A percentile compares a stretch with the other conserved stretches of the same genome.
These are phyloP conservation scores for Candida anutae DNA, from an alignment of 1,139 yeast species.

Conservation along the genomic window DNA sequence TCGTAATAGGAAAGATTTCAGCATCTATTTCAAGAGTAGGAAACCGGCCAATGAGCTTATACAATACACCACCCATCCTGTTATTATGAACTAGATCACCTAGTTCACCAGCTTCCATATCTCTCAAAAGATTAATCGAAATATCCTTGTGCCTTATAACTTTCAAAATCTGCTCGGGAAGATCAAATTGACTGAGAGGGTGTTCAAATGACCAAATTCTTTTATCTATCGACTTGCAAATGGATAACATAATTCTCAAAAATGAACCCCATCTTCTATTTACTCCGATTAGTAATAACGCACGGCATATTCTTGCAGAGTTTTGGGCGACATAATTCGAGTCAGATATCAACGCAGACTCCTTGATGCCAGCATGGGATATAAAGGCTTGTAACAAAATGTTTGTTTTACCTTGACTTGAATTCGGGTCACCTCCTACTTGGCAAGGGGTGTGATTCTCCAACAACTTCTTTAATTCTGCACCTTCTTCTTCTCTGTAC, in stretches of 20 bases:
- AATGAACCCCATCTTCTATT: conserved; percentile 87
- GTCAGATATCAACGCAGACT: conserved; percentile 80
- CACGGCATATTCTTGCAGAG: conserved; percentile 86
- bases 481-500: conserved; percentile 78
- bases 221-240: conserved; percentile 82
- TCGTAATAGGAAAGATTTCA: conserved; percentile 86
- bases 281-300: conserved; percentile 77
- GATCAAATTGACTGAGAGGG: conserved; percentile 80
- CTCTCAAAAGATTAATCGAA: conserved; percentile 62
- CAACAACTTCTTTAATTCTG: conserved; percentile 57
- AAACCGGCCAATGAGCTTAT: conserved; percentile 57
- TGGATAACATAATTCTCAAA: conserved; percentile 61
- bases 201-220: conserved; percentile 88
- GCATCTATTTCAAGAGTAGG: conserved; percentile 70
- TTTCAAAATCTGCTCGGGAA: conserved; percentile 59
- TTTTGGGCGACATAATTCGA: conserved; percentile 93
- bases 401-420: conserved; percentile 83
- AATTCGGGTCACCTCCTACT: conserved; percentile 67
- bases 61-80: conserved; percentile 60
- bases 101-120: conserved; percentile 66
- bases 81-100: conserved; percentile 86
- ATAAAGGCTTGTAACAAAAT: conserved; percentile 82
- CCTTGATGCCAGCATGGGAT: conserved; percentile 63
- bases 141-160: conserved; percentile 61
- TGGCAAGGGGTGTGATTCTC: conserved; percentile 71